Conservation (phyloP, 2,329 filamentous ascomycete genomes). For the Huntiella bhutanensis region DNA sequence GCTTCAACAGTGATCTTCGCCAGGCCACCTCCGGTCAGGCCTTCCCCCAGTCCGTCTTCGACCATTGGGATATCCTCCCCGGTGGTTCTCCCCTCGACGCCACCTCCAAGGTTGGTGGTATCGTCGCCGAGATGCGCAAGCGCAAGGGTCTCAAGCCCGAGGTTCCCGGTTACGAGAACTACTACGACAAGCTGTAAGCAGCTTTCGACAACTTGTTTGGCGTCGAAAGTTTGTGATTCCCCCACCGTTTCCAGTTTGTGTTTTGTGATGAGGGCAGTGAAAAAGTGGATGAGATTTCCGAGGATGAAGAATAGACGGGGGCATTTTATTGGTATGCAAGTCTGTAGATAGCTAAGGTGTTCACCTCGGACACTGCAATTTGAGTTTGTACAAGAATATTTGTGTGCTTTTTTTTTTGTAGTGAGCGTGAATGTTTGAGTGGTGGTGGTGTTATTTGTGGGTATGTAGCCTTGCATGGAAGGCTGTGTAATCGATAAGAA, state of each 20-base stretch:
- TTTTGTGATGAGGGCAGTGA: conserved; percentile 8
- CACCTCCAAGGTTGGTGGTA: conserved; percentile 61
- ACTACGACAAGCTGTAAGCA: conserved; percentile 11
- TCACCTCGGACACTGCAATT: conserved; percentile 11
- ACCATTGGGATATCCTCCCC: conserved; percentile 93
- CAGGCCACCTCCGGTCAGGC: conserved; percentile 87
- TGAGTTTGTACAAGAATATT: not conserved
- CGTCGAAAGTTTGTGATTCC: conserved; percentile 8
- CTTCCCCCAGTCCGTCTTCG: conserved; percentile 97
- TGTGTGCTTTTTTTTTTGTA: not conserved
- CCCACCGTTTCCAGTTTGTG: conserved; percentile 9
- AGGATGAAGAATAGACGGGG: conserved; percentile 8
- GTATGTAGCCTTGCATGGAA: too few relatives aligned
- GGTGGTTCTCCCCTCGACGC: conserved; percentile 81
- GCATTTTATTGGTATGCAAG: conserved; percentile 7
- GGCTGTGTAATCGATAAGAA: too few relatives aligned
- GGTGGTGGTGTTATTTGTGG: too few relatives aligned
- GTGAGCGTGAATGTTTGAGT: not conserved
- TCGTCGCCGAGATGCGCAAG: conserved; percentile 86
- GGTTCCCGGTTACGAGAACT: conserved; percentile 81
- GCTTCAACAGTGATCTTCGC: conserved; percentile 96
- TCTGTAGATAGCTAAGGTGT: conserved; percentile 9
- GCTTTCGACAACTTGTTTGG: conserved; percentile 2
- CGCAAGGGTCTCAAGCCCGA: conserved; percentile 98
- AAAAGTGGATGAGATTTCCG: conserved; percentile 12